Evolutionary conservation across 371 early-diverging fungal species (phyloP), one percentile per base, ranked within the genome.

Genomic region (Rhizopus stolonifer): DNA sequence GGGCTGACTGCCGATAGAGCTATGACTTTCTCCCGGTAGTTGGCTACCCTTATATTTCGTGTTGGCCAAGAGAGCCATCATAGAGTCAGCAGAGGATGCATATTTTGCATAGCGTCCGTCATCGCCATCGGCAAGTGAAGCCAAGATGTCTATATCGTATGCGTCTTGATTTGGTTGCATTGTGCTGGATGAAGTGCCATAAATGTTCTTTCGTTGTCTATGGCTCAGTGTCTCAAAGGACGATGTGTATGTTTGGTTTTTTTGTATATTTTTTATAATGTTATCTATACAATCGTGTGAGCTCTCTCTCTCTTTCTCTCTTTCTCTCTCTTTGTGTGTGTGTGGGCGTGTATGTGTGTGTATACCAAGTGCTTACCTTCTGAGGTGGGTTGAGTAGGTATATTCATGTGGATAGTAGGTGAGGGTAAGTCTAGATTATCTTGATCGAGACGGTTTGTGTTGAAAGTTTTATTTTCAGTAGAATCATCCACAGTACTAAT

Each of bases 61-160:
- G 67, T 75, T 85, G 61, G 89, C 88, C 14, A 91, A 63, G 24
- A 87, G 60, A n/a, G 87, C 83, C 14, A 87, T 66, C 52, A 89
- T 75, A 2, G 90, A 88, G 33, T 88, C 91, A 14, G 88, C 83
- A 0, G 91, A 89, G 0, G 88, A 83, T 0, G 88, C 86, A 48
- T 83, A 88, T 0, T 79, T 79, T 42, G 81, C 87, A 54, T 91
- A 91, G 43, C 90, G 79, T 11, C 85, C 83, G 34, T 87, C 86
- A 13, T 84, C 86, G 17, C 72, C 68, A 21, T 83, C 81, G 33
- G 82, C 74, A 0, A 82, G 65, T 23, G 79, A 63, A 33, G 85
- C 80, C 57, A 85, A 78, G 4, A 87, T 77, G 56, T 86, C 86
- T 7, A 87, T 72, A 49, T 85, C 81, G 23, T 72, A 24, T 19